Conservation (phyloP, 768 basidiomycete genomes). For the Trametes punicea region DNA sequence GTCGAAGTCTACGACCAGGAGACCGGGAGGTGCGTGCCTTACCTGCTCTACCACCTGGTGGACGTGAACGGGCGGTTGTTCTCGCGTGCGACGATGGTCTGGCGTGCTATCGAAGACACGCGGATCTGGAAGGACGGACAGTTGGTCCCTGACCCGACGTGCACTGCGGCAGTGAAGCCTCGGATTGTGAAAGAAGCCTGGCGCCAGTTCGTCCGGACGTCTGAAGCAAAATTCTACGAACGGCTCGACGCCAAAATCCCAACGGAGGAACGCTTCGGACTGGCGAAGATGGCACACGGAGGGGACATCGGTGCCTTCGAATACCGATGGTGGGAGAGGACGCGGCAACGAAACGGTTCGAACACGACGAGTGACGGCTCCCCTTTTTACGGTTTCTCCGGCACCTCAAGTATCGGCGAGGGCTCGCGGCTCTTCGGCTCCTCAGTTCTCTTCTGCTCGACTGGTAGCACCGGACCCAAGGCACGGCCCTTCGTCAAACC, state of each 20-base stretch:
- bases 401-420: not conserved
- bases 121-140: not conserved
- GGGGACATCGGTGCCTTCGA: conserved; percentile 5
- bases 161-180: not conserved
- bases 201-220: conserved; percentile 2
- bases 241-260: not conserved
- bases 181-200: conserved; percentile 18
- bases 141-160: not conserved
- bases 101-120: conserved; percentile 14
- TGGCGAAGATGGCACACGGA: not conserved
- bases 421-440: not conserved
- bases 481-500: not conserved
- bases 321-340: not conserved
- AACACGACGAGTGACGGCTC: not conserved
- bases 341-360: not conserved
- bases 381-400: not conserved
- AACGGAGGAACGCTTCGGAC: not conserved
- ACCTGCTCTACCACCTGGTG: not conserved
- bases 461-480: not conserved
- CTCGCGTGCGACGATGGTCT: conserved; percentile 12
- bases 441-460: not conserved
- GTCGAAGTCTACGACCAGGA: not conserved
- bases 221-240: conserved; percentile 10
- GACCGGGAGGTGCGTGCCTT: not conserved
- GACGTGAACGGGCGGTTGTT: conserved; percentile 9